Base-by-base conservation (phyloP, 2,329 filamentous ascomycete species). In the Cladosporium colombiae region DNA sequence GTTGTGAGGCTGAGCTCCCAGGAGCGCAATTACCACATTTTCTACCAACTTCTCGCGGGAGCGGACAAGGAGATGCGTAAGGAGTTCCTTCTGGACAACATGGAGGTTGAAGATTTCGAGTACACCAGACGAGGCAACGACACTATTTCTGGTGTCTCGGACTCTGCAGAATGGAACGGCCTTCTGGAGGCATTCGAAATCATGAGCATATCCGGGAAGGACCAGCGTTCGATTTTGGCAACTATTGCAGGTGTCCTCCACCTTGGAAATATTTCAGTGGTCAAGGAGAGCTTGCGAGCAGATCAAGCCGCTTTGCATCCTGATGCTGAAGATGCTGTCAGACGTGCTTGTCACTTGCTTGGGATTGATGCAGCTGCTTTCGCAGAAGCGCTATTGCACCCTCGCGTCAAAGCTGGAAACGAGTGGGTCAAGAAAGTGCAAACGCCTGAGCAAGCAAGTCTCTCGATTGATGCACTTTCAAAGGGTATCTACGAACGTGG, bases 351-450 rank as follows among this genome's bases (percentile, higher is more conserved):
- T 75, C 82, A 85, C 14, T 91, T 98, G 67, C 86, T 99, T 44
- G 95, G 95, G 25, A 96, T 99, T 67, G 88, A 97, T 76, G 86
- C 89, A 1, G 82, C 86, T 33, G 91, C 94, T 70, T 98, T 99
- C 76, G 90, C 95, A 59, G 96, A 94, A 79, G 93, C 92, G 0
- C 82, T 99, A 5, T 83, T 99, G 13, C 95, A 98, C 74, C 95
- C 95, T 11, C 91, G 88, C 66, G 96, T 99, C 49, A 97, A 97
- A 79, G 95, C 95, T 50, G 95, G 95, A 23, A 88, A 93, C 62
- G 95, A 99, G 80, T 98, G 94, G 95, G 95, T 99, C 2, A 93
- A 98, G 76, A 99, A 98, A 77, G 93, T 96, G 1, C 95, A 99
- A 76, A 98, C 94, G 0, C 94, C 95, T 0, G 96, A 99, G 70